phyloP scores from a whole-genome alignment of 2,329 filamentous ascomycete genomes.

The Aspergillus transmontanensis region DNA sequence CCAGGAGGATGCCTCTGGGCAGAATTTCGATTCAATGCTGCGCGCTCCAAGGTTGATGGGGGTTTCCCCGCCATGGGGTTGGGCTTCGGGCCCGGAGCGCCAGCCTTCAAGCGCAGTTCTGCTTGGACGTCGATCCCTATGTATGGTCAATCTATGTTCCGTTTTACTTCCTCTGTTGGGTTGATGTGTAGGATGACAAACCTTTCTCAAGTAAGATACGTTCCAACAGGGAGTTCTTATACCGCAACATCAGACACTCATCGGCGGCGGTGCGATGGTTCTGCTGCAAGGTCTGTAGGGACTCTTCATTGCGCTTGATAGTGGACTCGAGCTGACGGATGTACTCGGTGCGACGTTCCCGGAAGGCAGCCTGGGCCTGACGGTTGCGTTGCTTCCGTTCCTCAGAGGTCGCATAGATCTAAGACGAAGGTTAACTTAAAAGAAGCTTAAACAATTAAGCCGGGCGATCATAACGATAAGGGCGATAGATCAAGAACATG shows the following conservation, averaged over 20 bases:
- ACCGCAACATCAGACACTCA: constrained; percentile 96
- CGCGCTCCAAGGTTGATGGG: constrained; percentile 75
- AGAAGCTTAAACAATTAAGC: constrained; percentile 6
- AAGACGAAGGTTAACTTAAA: constrained; percentile 19
- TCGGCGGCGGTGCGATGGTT: constrained; percentile 93
- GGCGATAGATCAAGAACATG: neutral
- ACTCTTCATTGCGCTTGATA: constrained; percentile 95
- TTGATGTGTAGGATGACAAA: constrained; percentile 36
- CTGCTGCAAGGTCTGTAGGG: constrained; percentile 86
- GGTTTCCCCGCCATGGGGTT: constrained; percentile 70
- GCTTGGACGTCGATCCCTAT: constrained; percentile 95
- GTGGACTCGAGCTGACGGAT: constrained; percentile 98
- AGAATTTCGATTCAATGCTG: constrained; percentile 75
- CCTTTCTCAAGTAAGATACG: constrained; percentile 95
- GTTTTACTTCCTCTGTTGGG: neutral
- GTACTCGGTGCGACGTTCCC: constrained; percentile 95
- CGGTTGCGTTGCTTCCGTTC: constrained; percentile 97
- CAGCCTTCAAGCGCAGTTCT: constrained; percentile 89
- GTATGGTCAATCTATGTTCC: constrained; percentile 10
- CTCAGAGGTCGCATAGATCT: constrained; percentile 99
- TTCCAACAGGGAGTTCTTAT: constrained; percentile 96
- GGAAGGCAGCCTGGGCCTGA: constrained; percentile 95
- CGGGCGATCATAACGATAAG: neutral
- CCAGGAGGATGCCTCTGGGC: constrained; percentile 72
- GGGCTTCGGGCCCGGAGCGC: constrained; percentile 70